Evolutionary conservation across 495 filamentous ascomycete genomes (phyloP), one percentile per base, ranked within the genome.

Genomic region (Immersiella caudata): DNA sequence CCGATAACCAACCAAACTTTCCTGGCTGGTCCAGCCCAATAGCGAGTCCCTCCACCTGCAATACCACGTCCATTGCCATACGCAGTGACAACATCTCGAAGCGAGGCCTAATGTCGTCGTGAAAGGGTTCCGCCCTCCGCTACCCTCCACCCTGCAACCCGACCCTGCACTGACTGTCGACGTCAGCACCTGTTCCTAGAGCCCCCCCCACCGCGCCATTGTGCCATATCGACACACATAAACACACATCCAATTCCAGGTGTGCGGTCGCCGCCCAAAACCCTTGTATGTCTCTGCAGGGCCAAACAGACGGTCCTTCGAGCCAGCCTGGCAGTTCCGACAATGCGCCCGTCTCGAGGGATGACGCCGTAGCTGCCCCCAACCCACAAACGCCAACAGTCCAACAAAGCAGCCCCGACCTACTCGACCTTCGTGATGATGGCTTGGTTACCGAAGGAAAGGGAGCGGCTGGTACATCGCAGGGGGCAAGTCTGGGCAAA

Each of bases 271-370:
- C 57, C 50, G n/a, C 59, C 51, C 52, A 55, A 55, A 7, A 51
- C 56, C 61, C 56, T 74, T 78, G 74, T 67, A 78, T 78, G 76
- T 78, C 76, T 76, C 70, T 73, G 66, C 71, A 70, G 66, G 61
- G 66, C 68, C 67, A 73, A 59, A 60, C 67, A 46, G 58, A 57
- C 54, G 67, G 56, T 36, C 46, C 70, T 35, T 46, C 67, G 54
- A 70, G 69, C 72, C 69, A 65, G 29, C 58, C 71, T 56, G 74
- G 70, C 68, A 40, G 21, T 57, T 20, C 55, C 33, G 25, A 64
- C 50, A 59, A 75, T 71, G 70, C 33, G n/a, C 40, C 68, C 20
- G 51, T 12, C 8, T 12, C 56, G 11, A 63, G 50, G 27, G 24
- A 58, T 61, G 62, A 33, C n/a, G 68, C 68, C 56, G 27, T 74